A percentile compares a stretch with the other conserved stretches of the same genome.
These are phyloP conservation scores for Tritrichomonas foetus DNA, from an alignment of 208 protist genomes.

Conservation along the genomic window DNA sequence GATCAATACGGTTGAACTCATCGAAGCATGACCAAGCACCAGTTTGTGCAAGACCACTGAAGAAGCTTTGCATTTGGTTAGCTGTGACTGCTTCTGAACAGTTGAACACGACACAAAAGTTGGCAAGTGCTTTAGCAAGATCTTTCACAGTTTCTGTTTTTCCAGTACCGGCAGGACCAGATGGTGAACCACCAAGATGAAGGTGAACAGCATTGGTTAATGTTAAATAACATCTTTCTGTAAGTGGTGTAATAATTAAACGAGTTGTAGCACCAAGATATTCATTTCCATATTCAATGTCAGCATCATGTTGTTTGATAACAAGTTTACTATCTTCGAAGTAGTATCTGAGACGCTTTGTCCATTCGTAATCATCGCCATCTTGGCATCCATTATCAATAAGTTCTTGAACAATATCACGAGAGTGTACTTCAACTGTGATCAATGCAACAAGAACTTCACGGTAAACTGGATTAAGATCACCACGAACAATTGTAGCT, in stretches of 20 bases:
- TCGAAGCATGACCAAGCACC: constrained; percentile 94
- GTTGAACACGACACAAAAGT: constrained; percentile 71
- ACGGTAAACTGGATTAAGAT: constrained; percentile 63
- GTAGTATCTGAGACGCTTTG: constrained; percentile 50
- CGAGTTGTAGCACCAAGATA: constrained; percentile 57
- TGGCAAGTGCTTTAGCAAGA: constrained; percentile 63
- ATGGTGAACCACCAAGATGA: constrained; percentile 62
- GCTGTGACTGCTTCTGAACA: constrained; percentile 65
- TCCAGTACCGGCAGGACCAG: constrained; percentile 67
- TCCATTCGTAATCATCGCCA: constrained; percentile 82
- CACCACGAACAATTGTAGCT: constrained; percentile 79
- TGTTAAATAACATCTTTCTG: constrained; percentile 69
- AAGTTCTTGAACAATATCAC: constrained; percentile 64
- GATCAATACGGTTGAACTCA: constrained; percentile 97
- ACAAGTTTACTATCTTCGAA: constrained; percentile 59
- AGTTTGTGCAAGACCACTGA: constrained; percentile 84
- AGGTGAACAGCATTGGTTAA: constrained; percentile 66
- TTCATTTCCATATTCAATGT: constrained; percentile 58
- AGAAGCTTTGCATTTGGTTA: constrained; percentile 87
- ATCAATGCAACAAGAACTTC: constrained; percentile 95
- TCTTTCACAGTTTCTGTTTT: constrained; percentile 70
- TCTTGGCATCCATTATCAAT: constrained; percentile 68
- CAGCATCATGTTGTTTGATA: constrained; percentile 51
- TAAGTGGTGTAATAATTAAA: constrained; percentile 65
- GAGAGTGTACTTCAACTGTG: constrained; percentile 89